Conservation (phyloP, 768 basidiomycete genomes). For the Boletus rubroflammeus region DNA sequence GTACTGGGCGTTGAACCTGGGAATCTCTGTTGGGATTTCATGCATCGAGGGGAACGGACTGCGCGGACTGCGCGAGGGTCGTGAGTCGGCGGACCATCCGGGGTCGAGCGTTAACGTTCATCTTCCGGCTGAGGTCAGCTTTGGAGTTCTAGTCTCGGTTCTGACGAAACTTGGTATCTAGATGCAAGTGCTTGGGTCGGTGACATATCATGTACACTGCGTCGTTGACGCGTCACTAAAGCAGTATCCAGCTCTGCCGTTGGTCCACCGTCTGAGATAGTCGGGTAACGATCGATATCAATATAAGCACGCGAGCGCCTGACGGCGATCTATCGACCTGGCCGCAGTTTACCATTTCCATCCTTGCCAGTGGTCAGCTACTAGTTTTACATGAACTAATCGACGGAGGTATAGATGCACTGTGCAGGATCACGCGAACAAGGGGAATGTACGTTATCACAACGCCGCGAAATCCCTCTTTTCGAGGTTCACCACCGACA, state of each 20-base stretch:
- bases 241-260: not conserved
- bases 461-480: too few species aligned
- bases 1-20: constrained; percentile 82
- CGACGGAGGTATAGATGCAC: too few species aligned
- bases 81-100: not conserved
- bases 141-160: not conserved
- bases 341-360: too few species aligned
- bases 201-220: not conserved
- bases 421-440: too few species aligned
- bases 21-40: constrained; percentile 74
- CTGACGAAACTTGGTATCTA: not conserved
- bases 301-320: too few species aligned
- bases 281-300: too few species aligned
- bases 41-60: constrained; percentile 61
- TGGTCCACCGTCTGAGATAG: not conserved
- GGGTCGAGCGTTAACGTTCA: not conserved
- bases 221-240: not conserved
- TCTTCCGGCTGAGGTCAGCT: not conserved
- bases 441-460: too few species aligned
- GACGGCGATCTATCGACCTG: too few species aligned
- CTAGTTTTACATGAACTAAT: too few species aligned
- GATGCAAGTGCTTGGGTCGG: not conserved
- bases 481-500: too few species aligned
- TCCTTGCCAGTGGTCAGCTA: too few species aligned
- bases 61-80: not conserved